Percentiles rank a stretch among this genome's conserved stretches.
These are phyloP conservation scores for Aspergillus cavernicola DNA, from an alignment of 495 filamentous ascomycete genomes.

Conservation along the genomic window DNA sequence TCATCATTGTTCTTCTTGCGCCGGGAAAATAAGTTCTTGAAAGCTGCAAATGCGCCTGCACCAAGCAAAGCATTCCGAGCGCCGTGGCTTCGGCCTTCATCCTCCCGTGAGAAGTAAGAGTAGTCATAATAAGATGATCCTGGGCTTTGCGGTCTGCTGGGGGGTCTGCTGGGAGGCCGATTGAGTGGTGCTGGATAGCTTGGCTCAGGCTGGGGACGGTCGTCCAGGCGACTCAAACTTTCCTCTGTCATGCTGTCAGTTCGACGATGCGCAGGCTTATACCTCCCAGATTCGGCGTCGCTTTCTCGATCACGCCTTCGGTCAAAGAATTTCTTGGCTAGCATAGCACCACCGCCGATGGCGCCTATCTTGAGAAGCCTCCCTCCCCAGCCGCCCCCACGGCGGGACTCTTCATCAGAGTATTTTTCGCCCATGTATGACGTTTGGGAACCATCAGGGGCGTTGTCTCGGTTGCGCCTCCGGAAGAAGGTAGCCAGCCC, in stretches of 20 bases:
- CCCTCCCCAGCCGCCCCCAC: slow-evolving; percentile 58
- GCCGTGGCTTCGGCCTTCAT: slow-evolving; percentile 42
- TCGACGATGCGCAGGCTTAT: slow-evolving; percentile 42
- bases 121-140: slow-evolving; percentile 42
- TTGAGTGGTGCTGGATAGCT: slow-evolving; percentile 37
- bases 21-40: slow-evolving; percentile 62
- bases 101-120: slow-evolving; percentile 39
- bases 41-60: slow-evolving; percentile 61
- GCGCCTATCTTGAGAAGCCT: slow-evolving; percentile 65
- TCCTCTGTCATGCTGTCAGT: slow-evolving; percentile 43
- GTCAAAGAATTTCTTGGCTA: slow-evolving; percentile 63
- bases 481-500: slow-evolving; percentile 58
- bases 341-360: slow-evolving; percentile 58
- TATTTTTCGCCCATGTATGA: slow-evolving; percentile 63
- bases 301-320: slow-evolving; percentile 53
- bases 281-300: slow-evolving; percentile 51
- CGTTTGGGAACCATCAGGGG: slow-evolving; percentile 40
- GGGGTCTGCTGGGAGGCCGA: slow-evolving; percentile 35
- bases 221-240: slow-evolving; percentile 40
- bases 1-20: slow-evolving; percentile 59
- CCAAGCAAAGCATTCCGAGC: slow-evolving; percentile 62
- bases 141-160: slow-evolving; percentile 31
- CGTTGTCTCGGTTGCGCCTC: slow-evolving; percentile 37
- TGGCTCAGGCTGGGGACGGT: slow-evolving; percentile 39
- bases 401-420: slow-evolving; percentile 42